Base-by-base conservation (phyloP, 2,329 filamentous ascomycete species). In the Talaromyces marneffei region DNA sequence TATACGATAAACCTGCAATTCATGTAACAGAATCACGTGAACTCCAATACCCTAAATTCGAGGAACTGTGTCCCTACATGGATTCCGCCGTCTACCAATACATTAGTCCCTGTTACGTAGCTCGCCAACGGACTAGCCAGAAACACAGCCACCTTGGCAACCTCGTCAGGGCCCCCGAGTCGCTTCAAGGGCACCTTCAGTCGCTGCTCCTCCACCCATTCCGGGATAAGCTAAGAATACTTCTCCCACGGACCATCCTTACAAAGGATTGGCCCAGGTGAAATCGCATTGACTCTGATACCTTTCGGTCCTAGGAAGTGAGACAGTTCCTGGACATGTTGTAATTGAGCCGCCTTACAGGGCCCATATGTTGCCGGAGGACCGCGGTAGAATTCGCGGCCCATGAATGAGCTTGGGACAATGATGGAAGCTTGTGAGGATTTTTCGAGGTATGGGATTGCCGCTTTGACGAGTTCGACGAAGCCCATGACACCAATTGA, bases 251-350 rank as follows among this genome's bases (percentile, higher is more conserved):
- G 53, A 16, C 65, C 66, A 0, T 58, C 66, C 14, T 62, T 40
- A 12, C 57, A 58, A 4, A 59, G 46, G 55, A 72, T 67, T 25
- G 67, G 67, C 1, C 70, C 70, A 2, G 69, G 69, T 4, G 63
- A 66, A 31, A 72, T 72, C 50, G 66, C 65, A 58, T 72, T 72
- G 29, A 71, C 67, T 10, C 70, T 59, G 35, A 72, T 67, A 6
- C 68, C 69, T 57, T 70, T 69, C 3, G 53, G 53, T 18, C 53
- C 53, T n/a, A 56, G 18, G 42, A 40, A 69, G 59, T 62, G 67
- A 57, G 50, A 71, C 42, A 65, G 65, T 62, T 60, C 71, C 64
- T 62, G 68, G 40, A 63, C 70, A 60, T 68, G 62, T 18, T 66
- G 65, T 48, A 67, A 61, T 56, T 68, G 67, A 1, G 67, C 66